A percentile compares a stretch with the other conserved stretches of the same genome.
These are phyloP conservation scores for Botrytis pseudocinerea DNA, from an alignment of 2,329 filamentous ascomycete genomes.

Conservation along the genomic window DNA sequence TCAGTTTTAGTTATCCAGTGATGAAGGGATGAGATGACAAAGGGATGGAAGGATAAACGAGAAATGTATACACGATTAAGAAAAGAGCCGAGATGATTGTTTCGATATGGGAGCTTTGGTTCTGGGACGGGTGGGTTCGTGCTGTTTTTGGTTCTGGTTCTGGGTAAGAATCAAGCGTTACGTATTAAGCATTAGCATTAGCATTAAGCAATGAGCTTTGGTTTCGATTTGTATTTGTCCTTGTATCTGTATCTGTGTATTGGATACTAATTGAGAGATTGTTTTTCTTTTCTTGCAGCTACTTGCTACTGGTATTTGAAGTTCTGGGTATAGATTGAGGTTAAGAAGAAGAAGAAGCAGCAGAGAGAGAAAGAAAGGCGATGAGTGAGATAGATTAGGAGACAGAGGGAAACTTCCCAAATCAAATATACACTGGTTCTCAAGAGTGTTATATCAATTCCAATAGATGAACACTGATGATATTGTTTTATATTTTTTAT, in stretches of 20 bases:
- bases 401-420: neutral
- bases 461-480: neutral
- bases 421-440: neutral
- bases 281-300: neutral
- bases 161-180: neutral
- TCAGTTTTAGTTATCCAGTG: neutral
- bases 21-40: neutral
- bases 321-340: neutral
- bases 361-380: no score
- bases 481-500: no score
- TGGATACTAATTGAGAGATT: neutral
- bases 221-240: neutral
- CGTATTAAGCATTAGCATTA: neutral
- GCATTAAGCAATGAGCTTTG: neutral
- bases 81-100: neutral
- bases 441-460: neutral
- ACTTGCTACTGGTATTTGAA: neutral
- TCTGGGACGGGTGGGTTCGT: neutral
- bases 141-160: neutral
- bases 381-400: neutral
- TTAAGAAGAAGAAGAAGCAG: neutral
- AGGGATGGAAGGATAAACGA: neutral
- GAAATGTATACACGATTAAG: neutral
- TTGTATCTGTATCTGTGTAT: neutral
- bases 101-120: neutral